Evolutionary conservation across 192 early-diverging fungal species (phyloP).

Genomic region (Podila horticola): DNA sequence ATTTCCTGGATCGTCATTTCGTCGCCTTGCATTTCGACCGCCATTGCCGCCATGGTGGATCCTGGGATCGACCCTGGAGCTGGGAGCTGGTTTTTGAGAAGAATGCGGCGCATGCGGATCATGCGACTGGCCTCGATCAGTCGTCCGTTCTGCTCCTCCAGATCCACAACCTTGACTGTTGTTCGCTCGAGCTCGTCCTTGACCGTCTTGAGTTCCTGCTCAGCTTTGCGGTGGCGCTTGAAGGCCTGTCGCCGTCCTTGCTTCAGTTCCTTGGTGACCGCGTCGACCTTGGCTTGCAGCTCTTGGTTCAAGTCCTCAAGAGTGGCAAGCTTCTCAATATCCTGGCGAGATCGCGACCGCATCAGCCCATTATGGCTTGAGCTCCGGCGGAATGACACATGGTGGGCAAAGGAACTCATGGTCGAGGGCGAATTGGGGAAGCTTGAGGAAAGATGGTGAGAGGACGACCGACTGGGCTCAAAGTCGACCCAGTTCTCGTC

Average conservation of each 20-base stretch:
- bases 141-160: conserved; percentile 44
- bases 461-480: conserved; percentile 15
- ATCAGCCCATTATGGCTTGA: conserved; percentile 5
- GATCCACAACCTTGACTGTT: conserved; percentile 29
- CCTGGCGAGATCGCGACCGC: conserved; percentile 34
- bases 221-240: conserved; percentile 34
- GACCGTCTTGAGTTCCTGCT: conserved; percentile 29
- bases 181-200: conserved; percentile 42
- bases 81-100: conserved; percentile 43
- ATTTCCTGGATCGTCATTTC: conserved; percentile 51
- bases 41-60: conserved; percentile 43
- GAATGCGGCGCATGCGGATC: conserved; percentile 37
- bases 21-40: conserved; percentile 47
- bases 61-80: conserved; percentile 51
- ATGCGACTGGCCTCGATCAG: conserved; percentile 43
- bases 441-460: neutral
- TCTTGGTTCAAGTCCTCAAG: conserved; percentile 35
- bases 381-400: conserved; percentile 24
- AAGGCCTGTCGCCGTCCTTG: conserved; percentile 41
- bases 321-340: conserved; percentile 36
- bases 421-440: conserved; percentile 8
- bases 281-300: conserved; percentile 36
- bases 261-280: conserved; percentile 40
- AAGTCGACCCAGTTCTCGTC: conserved; percentile 51
- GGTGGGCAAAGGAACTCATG: conserved; percentile 2